Conservation (phyloP, 2,329 filamentous ascomycete genomes). For the Simplicillium sp. region DNA sequence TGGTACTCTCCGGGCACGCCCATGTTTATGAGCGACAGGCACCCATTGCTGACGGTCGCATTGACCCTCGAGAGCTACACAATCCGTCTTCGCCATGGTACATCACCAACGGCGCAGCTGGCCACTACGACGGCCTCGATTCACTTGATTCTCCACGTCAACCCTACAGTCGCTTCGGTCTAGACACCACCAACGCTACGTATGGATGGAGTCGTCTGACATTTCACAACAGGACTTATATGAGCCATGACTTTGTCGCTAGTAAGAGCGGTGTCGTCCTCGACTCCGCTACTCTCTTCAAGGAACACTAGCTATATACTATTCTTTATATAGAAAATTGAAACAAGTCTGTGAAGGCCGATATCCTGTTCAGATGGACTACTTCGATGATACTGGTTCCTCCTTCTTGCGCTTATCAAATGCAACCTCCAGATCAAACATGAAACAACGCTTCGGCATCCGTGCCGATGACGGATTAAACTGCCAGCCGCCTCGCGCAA, state of each 20-base stretch:
- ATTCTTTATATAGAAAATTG: no score
- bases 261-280: conserved; percentile 17
- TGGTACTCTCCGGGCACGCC: conserved; percentile 2
- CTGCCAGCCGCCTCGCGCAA: conserved; percentile 2
- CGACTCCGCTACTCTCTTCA: conserved; percentile 18
- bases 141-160: conserved; percentile 1
- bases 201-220: conserved; percentile 27
- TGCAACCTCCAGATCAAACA: conserved; percentile 1
- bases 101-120: conserved; percentile 17
- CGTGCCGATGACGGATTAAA: neutral
- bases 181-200: conserved; percentile 17
- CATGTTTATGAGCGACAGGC: conserved; percentile 2
- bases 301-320: conserved; percentile 1
- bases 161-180: conserved; percentile 14
- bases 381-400: neutral
- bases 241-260: conserved; percentile 25
- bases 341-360: no score
- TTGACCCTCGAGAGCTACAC: conserved; percentile 1
- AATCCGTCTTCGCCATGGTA: conserved; percentile 12
- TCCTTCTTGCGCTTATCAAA: neutral
- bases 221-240: conserved; percentile 28
- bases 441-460: neutral
- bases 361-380: no score
- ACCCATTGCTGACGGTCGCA: neutral
- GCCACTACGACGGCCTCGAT: conserved; percentile 18